A percentile compares a stretch with the other conserved stretches of the same genome.
Conservation (phyloP, 768 basidiomycete genomes). For the Leccinum boreale region DNA sequence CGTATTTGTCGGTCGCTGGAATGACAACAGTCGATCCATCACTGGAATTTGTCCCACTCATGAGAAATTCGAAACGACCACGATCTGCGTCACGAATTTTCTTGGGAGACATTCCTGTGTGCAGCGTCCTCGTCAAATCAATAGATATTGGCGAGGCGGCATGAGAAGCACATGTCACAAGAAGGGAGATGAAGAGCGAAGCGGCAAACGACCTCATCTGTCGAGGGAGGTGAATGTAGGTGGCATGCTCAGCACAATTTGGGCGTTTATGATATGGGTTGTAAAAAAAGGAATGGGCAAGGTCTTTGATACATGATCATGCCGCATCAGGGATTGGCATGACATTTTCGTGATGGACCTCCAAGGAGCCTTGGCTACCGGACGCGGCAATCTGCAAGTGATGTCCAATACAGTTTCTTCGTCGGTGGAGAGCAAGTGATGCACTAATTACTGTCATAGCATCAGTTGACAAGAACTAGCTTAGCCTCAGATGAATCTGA, state of each 20-base stretch:
- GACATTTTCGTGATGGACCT: background rate
- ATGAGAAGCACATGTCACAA: slow-evolving; percentile 7
- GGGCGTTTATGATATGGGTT: slow-evolving; percentile 3
- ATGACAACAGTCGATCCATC: slow-evolving; percentile 9
- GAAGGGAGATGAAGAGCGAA: slow-evolving; percentile 1
- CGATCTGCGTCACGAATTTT: slow-evolving; percentile 16
- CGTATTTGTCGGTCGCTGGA: slow-evolving; percentile 9
- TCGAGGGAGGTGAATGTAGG: background rate
- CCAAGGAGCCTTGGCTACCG: background rate
- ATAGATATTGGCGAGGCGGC: slow-evolving; percentile 2
- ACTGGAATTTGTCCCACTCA: background rate
- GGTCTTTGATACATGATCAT: background rate
- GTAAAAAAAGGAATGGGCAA: background rate
- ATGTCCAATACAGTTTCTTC: background rate
- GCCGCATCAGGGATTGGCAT: background rate
- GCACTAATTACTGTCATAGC: background rate
- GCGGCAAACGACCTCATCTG: slow-evolving; percentile 13
- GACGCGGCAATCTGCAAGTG: too few species aligned
- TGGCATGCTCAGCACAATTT: background rate
- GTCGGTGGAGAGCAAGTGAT: background rate
- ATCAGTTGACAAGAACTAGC: background rate
- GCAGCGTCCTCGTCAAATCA: slow-evolving; percentile 9
- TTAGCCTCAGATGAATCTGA: too few species aligned
- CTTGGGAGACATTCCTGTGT: slow-evolving; percentile 4
- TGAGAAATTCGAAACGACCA: slow-evolving; percentile 9